Conservation (phyloP, 306 rosid species). For the Oxytropis ochrocephala region DNA sequence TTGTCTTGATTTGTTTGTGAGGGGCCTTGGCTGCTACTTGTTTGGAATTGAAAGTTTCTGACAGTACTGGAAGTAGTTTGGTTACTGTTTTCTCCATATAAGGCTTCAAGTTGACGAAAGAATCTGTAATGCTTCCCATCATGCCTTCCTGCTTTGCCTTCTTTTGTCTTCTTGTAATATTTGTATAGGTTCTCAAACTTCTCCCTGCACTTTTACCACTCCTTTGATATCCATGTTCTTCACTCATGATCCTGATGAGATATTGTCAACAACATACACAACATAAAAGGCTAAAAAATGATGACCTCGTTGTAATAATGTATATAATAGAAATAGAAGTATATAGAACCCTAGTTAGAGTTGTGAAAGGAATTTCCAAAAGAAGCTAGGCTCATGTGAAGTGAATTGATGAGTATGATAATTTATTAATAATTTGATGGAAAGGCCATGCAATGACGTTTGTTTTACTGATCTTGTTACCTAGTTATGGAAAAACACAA, state of each 20-base stretch:
- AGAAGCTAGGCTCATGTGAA: background rate
- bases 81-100: conserved; percentile 72
- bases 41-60: conserved; percentile 24
- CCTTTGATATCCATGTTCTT: conserved; percentile 91
- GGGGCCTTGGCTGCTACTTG: background rate
- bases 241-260: conserved; percentile 64
- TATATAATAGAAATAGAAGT: background rate
- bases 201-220: conserved; percentile 98
- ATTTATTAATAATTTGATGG: background rate
- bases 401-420: background rate
- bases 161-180: conserved; percentile 96
- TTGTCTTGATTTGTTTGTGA: conserved; percentile 39
- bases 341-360: conserved; percentile 6
- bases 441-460: conserved; percentile 32
- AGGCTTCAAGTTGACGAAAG: conserved; percentile 97
- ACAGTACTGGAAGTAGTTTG: conserved; percentile 40
- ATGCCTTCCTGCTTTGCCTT: conserved; percentile 93
- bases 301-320: background rate
- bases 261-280: no score
- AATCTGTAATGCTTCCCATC: conserved; percentile 97
- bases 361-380: background rate
- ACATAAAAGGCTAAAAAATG: no score
- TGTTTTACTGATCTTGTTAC: conserved; percentile 20
- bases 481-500: conserved; percentile 21
- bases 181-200: conserved; percentile 92